Percentiles rank a stretch among this genome's conserved stretches.
These are phyloP conservation scores for Trichosporon inkin DNA, from an alignment of 1,284 basidiomycete species.

Conservation along the genomic window DNA sequence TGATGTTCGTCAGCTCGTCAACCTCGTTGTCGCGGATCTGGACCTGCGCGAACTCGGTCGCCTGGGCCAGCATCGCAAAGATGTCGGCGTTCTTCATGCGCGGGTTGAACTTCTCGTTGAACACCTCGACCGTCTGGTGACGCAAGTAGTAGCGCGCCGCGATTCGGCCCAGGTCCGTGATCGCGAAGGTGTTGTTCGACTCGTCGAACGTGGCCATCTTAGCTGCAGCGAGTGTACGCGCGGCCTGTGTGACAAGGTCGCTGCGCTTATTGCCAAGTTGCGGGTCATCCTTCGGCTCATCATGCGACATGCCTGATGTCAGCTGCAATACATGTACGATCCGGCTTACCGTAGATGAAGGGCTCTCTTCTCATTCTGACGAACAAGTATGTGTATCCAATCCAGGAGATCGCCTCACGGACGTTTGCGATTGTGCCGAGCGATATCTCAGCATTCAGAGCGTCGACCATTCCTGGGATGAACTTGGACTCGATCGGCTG, in stretches of 20 bases:
- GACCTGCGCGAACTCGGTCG: slow-evolving; percentile 96
- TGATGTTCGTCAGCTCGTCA: slow-evolving; percentile 72
- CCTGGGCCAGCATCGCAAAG: slow-evolving; percentile 77
- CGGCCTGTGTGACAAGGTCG: slow-evolving; percentile 68
- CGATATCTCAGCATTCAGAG: slow-evolving; percentile 92
- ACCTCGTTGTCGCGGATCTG: slow-evolving; percentile 87
- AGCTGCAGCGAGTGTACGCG: slow-evolving; percentile 65
- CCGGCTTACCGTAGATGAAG: slow-evolving; percentile 73
- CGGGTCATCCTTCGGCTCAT: slow-evolving; percentile 70
- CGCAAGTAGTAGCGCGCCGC: slow-evolving; percentile 96
- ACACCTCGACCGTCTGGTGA: slow-evolving; percentile 80
- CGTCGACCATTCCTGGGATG: slow-evolving; percentile 77
- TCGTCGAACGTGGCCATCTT: slow-evolving; percentile 81
- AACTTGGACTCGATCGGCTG: slow-evolving; percentile 98
- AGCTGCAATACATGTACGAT: not conserved
- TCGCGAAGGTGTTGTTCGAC: slow-evolving; percentile 61
- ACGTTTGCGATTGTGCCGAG: slow-evolving; percentile 89
- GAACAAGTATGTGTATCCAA: slow-evolving; percentile 95
- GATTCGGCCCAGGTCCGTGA: slow-evolving; percentile 86
- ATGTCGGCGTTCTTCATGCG: slow-evolving; percentile 91
- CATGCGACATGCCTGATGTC: slow-evolving; percentile 68
- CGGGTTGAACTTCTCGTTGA: slow-evolving; percentile 74
- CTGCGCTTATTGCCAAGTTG: slow-evolving; percentile 69
- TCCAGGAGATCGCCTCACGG: slow-evolving; percentile 86
- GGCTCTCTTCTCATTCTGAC: slow-evolving; percentile 95